Percentiles rank a stretch among this genome's conserved stretches.
Conservation (phyloP, 2,329 filamentous ascomycete species). For the Aspergillus calidoustus region DNA sequence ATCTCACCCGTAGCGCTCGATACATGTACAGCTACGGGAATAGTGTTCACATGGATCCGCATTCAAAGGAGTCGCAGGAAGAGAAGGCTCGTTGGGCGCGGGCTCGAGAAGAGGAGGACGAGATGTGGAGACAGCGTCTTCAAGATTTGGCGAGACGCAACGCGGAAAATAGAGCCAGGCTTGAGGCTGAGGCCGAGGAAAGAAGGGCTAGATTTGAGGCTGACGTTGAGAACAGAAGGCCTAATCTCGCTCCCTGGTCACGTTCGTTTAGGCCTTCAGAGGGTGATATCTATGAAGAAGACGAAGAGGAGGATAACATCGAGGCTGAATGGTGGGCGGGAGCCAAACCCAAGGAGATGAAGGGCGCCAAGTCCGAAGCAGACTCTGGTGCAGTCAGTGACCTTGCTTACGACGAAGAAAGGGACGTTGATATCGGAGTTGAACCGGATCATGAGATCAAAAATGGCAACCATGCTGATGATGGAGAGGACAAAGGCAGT, state of each 20-base stretch:
- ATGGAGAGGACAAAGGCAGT: background rate
- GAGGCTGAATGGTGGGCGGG: slow-evolving; percentile 4
- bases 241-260: background rate
- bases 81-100: slow-evolving; percentile 22
- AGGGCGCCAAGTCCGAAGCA: background rate
- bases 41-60: slow-evolving; percentile 38
- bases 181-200: background rate
- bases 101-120: slow-evolving; percentile 3
- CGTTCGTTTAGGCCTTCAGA: background rate
- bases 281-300: background rate
- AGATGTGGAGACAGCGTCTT: slow-evolving; percentile 11
- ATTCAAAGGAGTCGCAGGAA: slow-evolving; percentile 27
- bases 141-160: slow-evolving; percentile 6
- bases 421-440: background rate
- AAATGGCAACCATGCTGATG: background rate
- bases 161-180: background rate
- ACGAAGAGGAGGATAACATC: background rate
- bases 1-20: slow-evolving; percentile 15
- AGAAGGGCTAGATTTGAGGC: background rate
- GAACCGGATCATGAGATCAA: background rate
- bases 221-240: slow-evolving; percentile 1
- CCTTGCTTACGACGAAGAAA: background rate
- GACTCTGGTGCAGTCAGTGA: background rate
- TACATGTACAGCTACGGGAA: slow-evolving; percentile 37
- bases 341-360: background rate